phyloP scores from a whole-genome alignment of 306 rosid species.

The Cucumis cinereus region DNA sequence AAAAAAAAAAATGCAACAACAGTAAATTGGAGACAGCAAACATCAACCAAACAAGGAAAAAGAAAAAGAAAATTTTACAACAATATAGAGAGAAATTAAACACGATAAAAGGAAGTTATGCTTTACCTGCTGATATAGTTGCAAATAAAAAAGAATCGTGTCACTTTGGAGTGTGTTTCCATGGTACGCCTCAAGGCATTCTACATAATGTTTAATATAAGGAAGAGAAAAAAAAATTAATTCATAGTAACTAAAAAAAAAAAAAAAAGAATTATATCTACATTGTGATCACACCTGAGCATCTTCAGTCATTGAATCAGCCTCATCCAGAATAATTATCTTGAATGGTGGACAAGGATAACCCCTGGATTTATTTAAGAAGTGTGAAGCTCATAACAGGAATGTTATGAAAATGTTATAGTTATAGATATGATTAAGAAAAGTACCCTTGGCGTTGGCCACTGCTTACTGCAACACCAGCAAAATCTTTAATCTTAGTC shows the following conservation, averaged over 20 bases:
- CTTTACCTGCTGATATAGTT: slow-evolving; percentile 85
- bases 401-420: background rate
- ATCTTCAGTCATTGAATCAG: slow-evolving; percentile 98
- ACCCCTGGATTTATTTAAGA: slow-evolving; percentile 27
- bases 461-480: slow-evolving; percentile 70
- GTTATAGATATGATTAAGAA: background rate
- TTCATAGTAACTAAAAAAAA: background rate
- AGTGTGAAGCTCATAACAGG: background rate
- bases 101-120: background rate
- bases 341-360: slow-evolving; percentile 86
- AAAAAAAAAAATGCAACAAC: background rate
- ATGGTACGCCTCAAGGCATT: slow-evolving; percentile 88
- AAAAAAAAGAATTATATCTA: background rate
- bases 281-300: slow-evolving; percentile 55
- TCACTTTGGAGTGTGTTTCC: slow-evolving; percentile 92
- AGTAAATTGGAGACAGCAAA: background rate
- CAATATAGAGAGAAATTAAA: background rate
- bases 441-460: slow-evolving; percentile 37
- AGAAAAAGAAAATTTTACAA: background rate
- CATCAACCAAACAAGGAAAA: background rate
- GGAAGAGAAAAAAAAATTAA: background rate
- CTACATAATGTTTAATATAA: slow-evolving; percentile 27
- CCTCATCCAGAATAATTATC: slow-evolving; percentile 91
- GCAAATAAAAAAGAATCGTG: slow-evolving; percentile 90
- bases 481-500: slow-evolving; percentile 86